Percentiles rank a stretch among this genome's conserved stretches.
Conservation (phyloP, 352 stramenopile species). For the Phytophthora sp. region DNA sequence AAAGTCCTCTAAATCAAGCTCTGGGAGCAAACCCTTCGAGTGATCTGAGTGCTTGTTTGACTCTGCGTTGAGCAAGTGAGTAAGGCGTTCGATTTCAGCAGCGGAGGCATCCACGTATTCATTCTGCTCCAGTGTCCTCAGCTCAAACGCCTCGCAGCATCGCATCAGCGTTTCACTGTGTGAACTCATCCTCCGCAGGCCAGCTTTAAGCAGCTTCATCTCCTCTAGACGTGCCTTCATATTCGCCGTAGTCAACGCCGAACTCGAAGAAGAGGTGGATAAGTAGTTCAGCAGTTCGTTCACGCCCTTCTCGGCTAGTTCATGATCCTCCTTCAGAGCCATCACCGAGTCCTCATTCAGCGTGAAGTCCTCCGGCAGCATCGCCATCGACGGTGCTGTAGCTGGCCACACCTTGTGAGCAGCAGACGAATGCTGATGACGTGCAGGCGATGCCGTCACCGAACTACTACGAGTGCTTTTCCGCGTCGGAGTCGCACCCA, state of each 20-base stretch:
- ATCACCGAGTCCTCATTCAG: constrained; percentile 48
- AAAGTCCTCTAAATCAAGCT: constrained; percentile 34
- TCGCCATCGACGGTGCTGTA: constrained; percentile 25
- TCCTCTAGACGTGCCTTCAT: constrained; percentile 60
- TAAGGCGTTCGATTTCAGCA: constrained; percentile 54
- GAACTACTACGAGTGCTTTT: constrained; percentile 9
- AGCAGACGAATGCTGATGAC: constrained; percentile 11
- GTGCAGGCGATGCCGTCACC: constrained; percentile 9
- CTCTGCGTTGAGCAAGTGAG: constrained; percentile 37
- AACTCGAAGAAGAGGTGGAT: constrained; percentile 24
- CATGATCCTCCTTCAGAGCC: constrained; percentile 74
- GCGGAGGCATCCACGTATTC: constrained; percentile 47
- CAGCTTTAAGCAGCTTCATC: constrained; percentile 55
- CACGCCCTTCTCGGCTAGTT: constrained; percentile 62
- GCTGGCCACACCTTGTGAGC: constrained; percentile 49
- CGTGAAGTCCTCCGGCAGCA: constrained; percentile 51
- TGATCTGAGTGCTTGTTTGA: constrained; percentile 15
- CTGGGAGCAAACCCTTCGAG: constrained; percentile 14
- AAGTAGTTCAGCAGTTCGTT: constrained; percentile 65
- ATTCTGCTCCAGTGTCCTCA: constrained; percentile 47
- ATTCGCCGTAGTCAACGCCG: constrained; percentile 40
- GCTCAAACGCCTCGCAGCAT: constrained; percentile 55
- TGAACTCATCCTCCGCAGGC: constrained; percentile 42
- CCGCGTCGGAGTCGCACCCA: not conserved
- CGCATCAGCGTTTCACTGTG: constrained; percentile 57